Conservation (phyloP, 2,329 filamentous ascomycete species). For the Plenodomus biglobosus region DNA sequence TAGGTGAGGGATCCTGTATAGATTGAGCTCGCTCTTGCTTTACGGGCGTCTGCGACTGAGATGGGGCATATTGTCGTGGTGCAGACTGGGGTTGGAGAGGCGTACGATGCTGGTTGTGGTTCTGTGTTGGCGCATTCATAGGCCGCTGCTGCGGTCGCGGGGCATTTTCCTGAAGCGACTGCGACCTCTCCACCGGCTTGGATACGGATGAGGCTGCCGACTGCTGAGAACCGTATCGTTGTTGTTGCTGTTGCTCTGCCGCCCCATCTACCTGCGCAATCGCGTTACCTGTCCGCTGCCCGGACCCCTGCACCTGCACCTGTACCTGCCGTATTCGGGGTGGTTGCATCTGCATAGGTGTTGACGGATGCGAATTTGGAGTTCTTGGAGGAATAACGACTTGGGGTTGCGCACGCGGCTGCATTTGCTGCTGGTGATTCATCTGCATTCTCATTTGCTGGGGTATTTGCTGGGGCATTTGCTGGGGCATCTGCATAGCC, state of each 20-base stretch:
- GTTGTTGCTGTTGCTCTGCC: conserved; percentile 10
- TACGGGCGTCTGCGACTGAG: background rate
- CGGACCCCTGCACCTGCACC: conserved; percentile 32
- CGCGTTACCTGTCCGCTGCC: conserved; percentile 21
- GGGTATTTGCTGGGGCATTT: conserved; percentile 28
- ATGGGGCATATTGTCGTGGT: conserved; percentile 27
- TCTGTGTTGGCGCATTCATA: conserved; percentile 22
- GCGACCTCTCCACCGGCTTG: conserved; percentile 44
- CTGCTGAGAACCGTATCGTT: conserved; percentile 19
- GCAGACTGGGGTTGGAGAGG: conserved; percentile 40
- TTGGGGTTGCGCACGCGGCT: conserved; percentile 30
- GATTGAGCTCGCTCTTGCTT: conserved; percentile 33
- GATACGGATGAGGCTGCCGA: conserved; percentile 29
- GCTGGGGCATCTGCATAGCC: conserved; percentile 21
- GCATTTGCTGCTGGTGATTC: conserved; percentile 14
- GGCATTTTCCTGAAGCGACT: conserved; percentile 38
- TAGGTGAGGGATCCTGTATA: conserved; percentile 39
- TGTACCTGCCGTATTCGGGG: conserved; percentile 32
- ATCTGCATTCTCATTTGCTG: conserved; percentile 19
- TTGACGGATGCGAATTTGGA: conserved; percentile 7
- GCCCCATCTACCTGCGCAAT: conserved; percentile 18
- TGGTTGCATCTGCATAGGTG: conserved; percentile 30
- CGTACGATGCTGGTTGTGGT: conserved; percentile 23
- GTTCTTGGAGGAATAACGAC: conserved; percentile 30
- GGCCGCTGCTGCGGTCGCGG: conserved; percentile 36